phyloP scores from a whole-genome alignment of 805 yeast species.

The Cyberlindnera veronae region DNA sequence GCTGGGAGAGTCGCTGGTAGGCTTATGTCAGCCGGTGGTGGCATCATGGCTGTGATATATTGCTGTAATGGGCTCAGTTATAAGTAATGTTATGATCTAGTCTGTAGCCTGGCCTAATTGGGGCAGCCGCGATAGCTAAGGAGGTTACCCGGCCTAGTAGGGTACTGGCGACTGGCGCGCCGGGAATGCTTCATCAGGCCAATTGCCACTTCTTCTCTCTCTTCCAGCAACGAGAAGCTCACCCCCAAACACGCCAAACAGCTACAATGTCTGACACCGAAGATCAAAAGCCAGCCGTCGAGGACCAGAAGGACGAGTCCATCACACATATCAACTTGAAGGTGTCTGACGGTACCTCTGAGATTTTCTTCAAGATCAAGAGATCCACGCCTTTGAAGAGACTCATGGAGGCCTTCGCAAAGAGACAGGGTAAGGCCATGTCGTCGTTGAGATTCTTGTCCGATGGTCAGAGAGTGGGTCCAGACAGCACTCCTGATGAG shows the following conservation, averaged over 20 bases:
- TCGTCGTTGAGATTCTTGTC: constrained; percentile 81
- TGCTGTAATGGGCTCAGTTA: no score
- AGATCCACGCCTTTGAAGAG: constrained; percentile 88
- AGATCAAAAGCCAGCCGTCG: constrained; percentile 33
- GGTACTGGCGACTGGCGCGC: no score
- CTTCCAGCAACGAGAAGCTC: not conserved
- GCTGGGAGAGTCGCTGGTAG: no score
- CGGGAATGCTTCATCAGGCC: no score
- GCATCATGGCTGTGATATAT: no score
- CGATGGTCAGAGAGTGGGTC: constrained; percentile 88
- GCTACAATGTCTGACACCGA: constrained; percentile 27
- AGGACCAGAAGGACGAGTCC: constrained; percentile 40
- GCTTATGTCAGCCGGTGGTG: no score
- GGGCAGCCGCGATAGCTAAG: not conserved
- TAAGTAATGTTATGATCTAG: no score
- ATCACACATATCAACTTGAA: constrained; percentile 87
- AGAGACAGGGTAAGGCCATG: constrained; percentile 90
- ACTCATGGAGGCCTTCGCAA: constrained; percentile 96
- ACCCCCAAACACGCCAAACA: not conserved
- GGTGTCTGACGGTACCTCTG: constrained; percentile 91
- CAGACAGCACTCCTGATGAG: constrained; percentile 89
- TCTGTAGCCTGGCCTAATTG: not conserved
- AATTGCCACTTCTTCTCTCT: no score
- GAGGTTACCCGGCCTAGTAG: not conserved
- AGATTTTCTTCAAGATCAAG: constrained; percentile 93